Evolutionary conservation across 2,329 filamentous ascomycete genomes (phyloP).

Genomic region (Fusarium neocosmosporiellum): DNA sequence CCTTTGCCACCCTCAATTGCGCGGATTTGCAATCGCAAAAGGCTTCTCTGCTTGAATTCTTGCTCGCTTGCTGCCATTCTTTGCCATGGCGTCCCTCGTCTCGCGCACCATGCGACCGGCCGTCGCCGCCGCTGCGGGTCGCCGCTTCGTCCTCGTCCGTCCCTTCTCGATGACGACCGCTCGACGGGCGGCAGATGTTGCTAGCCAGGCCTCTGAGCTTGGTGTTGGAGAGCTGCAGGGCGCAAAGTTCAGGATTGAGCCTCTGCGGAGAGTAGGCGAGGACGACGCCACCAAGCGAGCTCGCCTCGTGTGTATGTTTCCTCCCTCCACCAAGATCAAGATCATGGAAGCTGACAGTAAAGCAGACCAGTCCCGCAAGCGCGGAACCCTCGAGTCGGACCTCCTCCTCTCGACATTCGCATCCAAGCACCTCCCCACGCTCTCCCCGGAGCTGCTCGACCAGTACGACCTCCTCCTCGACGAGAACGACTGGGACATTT

Average conservation of each 20-base stretch:
- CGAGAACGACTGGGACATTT: constrained; percentile 99
- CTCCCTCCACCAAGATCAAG: neutral
- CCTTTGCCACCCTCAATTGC: constrained; percentile 16
- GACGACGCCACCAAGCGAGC: constrained; percentile 88
- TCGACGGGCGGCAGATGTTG: constrained; percentile 28
- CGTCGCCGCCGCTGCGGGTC: constrained; percentile 27
- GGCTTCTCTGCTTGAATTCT: neutral
- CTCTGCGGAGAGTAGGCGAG: constrained; percentile 86
- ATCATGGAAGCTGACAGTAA: neutral
- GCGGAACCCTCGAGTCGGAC: constrained; percentile 94
- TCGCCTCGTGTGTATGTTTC: constrained; percentile 74
- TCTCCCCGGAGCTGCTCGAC: constrained; percentile 78
- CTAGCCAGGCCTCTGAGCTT: constrained; percentile 63
- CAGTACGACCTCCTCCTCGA: constrained; percentile 95
- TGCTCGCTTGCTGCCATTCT: neutral
- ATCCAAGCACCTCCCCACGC: constrained; percentile 77
- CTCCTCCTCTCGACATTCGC: constrained; percentile 97
- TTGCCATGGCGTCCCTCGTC: constrained; percentile 36
- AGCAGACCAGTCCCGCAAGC: constrained; percentile 93
- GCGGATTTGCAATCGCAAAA: neutral
- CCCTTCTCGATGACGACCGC: constrained; percentile 37
- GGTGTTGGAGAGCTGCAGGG: constrained; percentile 89
- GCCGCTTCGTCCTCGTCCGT: constrained; percentile 32
- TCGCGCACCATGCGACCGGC: constrained; percentile 38
- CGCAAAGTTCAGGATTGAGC: constrained; percentile 87